A percentile compares a stretch with the other conserved stretches of the same genome.
These are phyloP conservation scores for Luffa acutangula DNA, from an alignment of 306 rosid genomes.

Conservation along the genomic window DNA sequence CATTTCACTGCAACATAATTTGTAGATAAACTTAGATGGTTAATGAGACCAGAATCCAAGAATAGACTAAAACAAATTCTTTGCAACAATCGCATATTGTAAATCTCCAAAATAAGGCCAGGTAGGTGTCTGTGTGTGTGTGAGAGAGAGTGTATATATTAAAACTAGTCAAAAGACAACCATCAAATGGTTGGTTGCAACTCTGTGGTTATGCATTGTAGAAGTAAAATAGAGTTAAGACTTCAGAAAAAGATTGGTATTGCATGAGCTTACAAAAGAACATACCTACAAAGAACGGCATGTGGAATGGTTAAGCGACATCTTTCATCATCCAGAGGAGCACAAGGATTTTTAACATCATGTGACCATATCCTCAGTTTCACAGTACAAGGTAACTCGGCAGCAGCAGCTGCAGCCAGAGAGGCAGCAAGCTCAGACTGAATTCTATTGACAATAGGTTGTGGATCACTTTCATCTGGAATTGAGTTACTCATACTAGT, in stretches of 20 bases:
- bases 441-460: slow-evolving; percentile 47
- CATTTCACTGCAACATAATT: slow-evolving; percentile 77
- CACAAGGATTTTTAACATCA: slow-evolving; percentile 70
- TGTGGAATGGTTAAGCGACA: slow-evolving; percentile 76
- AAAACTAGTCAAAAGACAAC: neutral
- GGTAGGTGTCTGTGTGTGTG: neutral
- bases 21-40: slow-evolving; percentile 4
- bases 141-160: neutral
- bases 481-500: slow-evolving; percentile 25
- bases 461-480: slow-evolving; percentile 56
- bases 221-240: neutral
- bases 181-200: neutral
- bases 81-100: neutral
- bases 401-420: slow-evolving; percentile 74
- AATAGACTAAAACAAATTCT: neutral
- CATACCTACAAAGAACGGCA: slow-evolving; percentile 93
- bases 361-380: slow-evolving; percentile 90
- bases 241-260: neutral
- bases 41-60: neutral
- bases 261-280: neutral
- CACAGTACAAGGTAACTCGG: slow-evolving; percentile 95
- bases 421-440: slow-evolving; percentile 85
- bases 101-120: neutral
- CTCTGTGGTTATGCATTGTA: neutral
- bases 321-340: slow-evolving; percentile 53